These are phyloP conservation scores for Malus fusca DNA, from an alignment of 306 rosid genomes.

Conservation along the genomic window DNA sequence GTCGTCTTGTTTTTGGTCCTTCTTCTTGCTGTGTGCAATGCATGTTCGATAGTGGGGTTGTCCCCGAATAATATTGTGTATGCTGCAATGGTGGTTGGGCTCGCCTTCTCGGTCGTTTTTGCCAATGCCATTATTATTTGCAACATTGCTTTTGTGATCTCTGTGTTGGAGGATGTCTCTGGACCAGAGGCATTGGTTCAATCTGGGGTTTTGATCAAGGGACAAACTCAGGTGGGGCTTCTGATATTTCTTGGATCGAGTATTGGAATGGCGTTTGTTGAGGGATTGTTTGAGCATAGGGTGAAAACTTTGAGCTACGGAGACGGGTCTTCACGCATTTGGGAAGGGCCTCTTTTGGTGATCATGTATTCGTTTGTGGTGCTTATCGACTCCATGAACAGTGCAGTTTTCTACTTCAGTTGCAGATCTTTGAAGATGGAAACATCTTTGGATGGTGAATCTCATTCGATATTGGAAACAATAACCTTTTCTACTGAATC, in stretches of 20 bases:
- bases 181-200: conserved; percentile 86
- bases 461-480: conserved; percentile 6
- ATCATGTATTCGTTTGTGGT: conserved; percentile 83
- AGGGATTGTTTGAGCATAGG: conserved; percentile 89
- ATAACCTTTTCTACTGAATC: conserved; percentile 35
- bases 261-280: conserved; percentile 81
- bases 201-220: conserved; percentile 63
- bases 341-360: conserved; percentile 99
- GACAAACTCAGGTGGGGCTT: conserved; percentile 89
- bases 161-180: conserved; percentile 82
- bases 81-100: conserved; percentile 56
- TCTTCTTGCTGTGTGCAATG: conserved; percentile 64
- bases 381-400: conserved; percentile 90
- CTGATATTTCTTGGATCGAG: conserved; percentile 80
- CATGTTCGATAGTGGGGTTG: conserved; percentile 52
- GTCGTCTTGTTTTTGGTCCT: conserved; percentile 58
- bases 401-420: conserved; percentile 21
- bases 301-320: conserved; percentile 95
- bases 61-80: conserved; percentile 40
- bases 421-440: conserved; percentile 19
- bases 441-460: conserved; percentile 5
- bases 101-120: conserved; percentile 64
- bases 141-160: conserved; percentile 67
- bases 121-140: conserved; percentile 82
- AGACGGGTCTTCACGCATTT: conserved; percentile 85